A percentile compares a stretch with the other conserved stretches of the same genome.
Conservation (phyloP, 495 filamentous ascomycete genomes). For the Amorphotheca resinae region DNA sequence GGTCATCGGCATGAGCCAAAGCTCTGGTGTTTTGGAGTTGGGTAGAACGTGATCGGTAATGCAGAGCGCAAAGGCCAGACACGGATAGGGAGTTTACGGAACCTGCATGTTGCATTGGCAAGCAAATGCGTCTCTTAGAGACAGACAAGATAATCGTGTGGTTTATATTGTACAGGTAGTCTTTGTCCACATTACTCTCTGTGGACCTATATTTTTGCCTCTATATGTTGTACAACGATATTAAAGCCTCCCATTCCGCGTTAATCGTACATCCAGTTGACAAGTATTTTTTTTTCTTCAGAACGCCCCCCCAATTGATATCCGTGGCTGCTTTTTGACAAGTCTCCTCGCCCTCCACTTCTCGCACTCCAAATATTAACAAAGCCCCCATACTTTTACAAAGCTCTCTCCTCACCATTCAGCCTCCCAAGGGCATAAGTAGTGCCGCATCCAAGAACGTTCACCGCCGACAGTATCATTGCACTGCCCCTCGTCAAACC, state of each 20-base stretch:
- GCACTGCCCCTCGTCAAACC: slow-evolving; percentile 60
- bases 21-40: neutral
- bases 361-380: too few species aligned
- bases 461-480: slow-evolving; percentile 55
- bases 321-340: slow-evolving; percentile 25
- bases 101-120: neutral
- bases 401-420: slow-evolving; percentile 32
- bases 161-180: neutral
- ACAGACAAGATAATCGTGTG: neutral
- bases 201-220: too few species aligned
- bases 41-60: slow-evolving; percentile 9
- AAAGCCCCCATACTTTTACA: too few species aligned
- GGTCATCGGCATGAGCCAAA: neutral
- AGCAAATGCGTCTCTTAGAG: neutral
- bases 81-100: slow-evolving; percentile 3
- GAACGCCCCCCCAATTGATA: slow-evolving; percentile 22
- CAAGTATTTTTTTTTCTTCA: neutral
- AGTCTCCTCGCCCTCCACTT: too few species aligned
- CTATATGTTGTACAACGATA: neutral
- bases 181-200: too few species aligned
- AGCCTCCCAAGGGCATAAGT: slow-evolving; percentile 55
- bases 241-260: neutral
- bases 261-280: neutral
- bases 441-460: slow-evolving; percentile 57
- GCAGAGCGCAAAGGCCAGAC: slow-evolving; percentile 13